phyloP scores from a whole-genome alignment of 2,329 filamentous ascomycete genomes.

The Neurospora crassa region DNA sequence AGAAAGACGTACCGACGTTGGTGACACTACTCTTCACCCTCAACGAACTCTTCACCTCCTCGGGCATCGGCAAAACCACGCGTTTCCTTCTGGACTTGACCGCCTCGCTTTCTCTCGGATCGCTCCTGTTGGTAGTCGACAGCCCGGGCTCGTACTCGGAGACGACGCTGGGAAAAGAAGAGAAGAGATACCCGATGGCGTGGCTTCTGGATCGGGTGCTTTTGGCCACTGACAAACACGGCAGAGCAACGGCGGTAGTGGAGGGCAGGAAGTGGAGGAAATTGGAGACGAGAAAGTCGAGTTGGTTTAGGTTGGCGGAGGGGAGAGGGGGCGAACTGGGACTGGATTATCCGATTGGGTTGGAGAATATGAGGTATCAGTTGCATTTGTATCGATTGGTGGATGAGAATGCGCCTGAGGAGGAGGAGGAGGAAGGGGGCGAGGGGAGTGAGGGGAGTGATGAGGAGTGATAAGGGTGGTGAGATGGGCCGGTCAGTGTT shows the following conservation, averaged over 20 bases:
- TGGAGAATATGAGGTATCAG: conserved; percentile 96
- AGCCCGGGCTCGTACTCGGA: conserved; percentile 91
- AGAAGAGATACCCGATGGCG: conserved; percentile 78
- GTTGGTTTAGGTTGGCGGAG: conserved; percentile 69
- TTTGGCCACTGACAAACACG: conserved; percentile 7
- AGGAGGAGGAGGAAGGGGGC: background rate
- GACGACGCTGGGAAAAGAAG: conserved; percentile 54
- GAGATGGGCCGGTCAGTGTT: background rate
- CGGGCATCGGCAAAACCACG: conserved; percentile 64
- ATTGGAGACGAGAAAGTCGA: conserved; percentile 63
- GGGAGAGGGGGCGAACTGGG: conserved; percentile 13
- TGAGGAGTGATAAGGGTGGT: background rate
- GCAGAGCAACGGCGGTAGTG: conserved; percentile 14
- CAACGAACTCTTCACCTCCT: conserved; percentile 84
- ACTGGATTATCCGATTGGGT: conserved; percentile 68
- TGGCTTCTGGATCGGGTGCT: conserved; percentile 84
- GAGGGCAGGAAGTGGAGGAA: conserved; percentile 56
- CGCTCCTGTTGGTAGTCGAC: conserved; percentile 77
- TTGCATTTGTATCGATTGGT: conserved; percentile 63
- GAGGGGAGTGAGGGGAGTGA: background rate
- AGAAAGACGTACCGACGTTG: conserved; percentile 34
- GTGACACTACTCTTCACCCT: conserved; percentile 88
- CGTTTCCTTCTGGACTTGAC: conserved; percentile 64
- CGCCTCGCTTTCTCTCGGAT: conserved; percentile 42
- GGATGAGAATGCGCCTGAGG: conserved; percentile 7